Base-by-base conservation (phyloP, 139 green algal species). In the Chlorella sp. region DNA sequence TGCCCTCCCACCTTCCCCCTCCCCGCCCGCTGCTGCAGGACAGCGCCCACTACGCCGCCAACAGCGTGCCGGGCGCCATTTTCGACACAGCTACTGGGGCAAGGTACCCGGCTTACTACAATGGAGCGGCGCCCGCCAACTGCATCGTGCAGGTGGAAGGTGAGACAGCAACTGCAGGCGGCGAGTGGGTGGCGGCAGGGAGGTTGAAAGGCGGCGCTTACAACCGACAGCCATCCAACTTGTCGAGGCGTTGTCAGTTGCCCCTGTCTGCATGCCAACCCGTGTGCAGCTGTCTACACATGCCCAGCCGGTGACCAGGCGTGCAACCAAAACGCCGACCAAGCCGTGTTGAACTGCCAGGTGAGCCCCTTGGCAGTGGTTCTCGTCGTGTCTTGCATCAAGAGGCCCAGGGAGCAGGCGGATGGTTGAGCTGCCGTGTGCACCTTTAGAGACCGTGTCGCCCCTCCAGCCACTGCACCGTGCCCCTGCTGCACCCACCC, bases 81-180 rank as follows among this genome's bases (percentile, higher is more conserved):
- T 24, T 38, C 2, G 26, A 38, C 30, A 28, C 26, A 0, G 72
- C 20, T 8, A 40, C 32, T 17, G 51, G 51, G 2, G 60, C 60
- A 2, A 54, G 76, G 24, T 54, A 40, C 30, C 77, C 77, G 28
- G 22, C 60, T 9, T 83, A 74, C 41, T 83, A 83, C 60, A 83
- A 60, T 38, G 77, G 77, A 0, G 40, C 32, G 6, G 60, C 60
- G 38, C 77, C 77, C 3, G 36, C n/a, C 19, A 44, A 74, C 40
- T 83, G 77, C 77, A 58, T 83, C 2, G 60, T 83, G 16, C 30
- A 4, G 22, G 34, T 82, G 54, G n/a, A 82, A 34, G 76, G 76
- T 82, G 75, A 48, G 75, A 3, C 30, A 16, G 26, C 20, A n/a
- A n/a, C n/a, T n/a, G n/a, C n/a, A n/a, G 51, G 14, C 17, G 38